Base-by-base conservation (phyloP, 345 rosid genomes). In the Salix brachista region DNA sequence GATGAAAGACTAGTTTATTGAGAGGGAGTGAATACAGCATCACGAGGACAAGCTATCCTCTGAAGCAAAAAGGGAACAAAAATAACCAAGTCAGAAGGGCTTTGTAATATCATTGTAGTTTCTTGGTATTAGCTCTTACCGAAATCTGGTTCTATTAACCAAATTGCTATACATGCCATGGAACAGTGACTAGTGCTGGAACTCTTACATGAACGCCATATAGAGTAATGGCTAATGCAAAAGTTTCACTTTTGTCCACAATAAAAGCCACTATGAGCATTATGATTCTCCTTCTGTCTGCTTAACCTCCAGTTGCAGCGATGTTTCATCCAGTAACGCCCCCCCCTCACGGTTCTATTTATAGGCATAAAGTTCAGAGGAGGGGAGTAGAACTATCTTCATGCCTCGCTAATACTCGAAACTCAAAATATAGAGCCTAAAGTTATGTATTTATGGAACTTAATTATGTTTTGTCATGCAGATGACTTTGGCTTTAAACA, bases 401-500 rank as follows among this genome's bases (percentile, higher is more conserved):
- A 72, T 37, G 62, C 66, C 39, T 56, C 13, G 10, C 34, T 19
- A 28, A 73, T 37, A 41, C 46, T 11, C 21, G 25, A 48, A 19
- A 65, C 54, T 34, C 18, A 21, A 75, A 65, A 21, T 46, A 46
- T 46, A 32, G 21, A 30, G 23, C 14, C 23, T 6, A 26, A 18
- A 37, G 58, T 26, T 52, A 8, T 11, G 28, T 32, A 52, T 50
- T 36, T 48, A 25, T n/a, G 16, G 25, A 67, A 37, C 32, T 46
- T 52, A 44, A 52, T 36, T 73, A 4, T 4, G 74, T 64, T 5
- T 44, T 36, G 61, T 83, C 48, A 21, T 81, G 91, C 89, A 91
- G 98, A 89, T 85, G 98, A 91, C 80, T 92, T 92, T 88, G 97
- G 98, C 81, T 92, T 94, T 82, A 85, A 78, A 77, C 97, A 94